Percentiles rank a stretch among this genome's conserved stretches.
Conservation (phyloP, 129 eudicot species). For the Pittosporum tobira region DNA sequence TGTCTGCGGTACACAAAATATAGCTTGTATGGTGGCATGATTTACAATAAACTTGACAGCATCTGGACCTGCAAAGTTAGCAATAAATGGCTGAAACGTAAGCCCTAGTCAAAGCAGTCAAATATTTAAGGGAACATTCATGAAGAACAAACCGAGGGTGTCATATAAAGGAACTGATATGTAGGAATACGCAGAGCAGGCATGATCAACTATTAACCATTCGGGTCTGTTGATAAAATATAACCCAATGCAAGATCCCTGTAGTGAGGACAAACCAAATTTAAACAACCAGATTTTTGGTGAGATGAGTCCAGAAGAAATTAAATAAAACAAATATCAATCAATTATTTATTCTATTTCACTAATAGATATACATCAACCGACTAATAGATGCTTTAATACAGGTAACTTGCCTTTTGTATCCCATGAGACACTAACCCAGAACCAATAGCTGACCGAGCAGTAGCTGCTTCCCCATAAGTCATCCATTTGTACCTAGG, state of each 20-base stretch:
- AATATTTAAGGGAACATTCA: background rate
- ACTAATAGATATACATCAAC: background rate
- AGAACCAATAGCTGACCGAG: constrained; percentile 81
- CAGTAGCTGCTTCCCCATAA: constrained; percentile 71
- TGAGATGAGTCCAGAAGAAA: background rate
- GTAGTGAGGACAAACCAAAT: constrained; percentile 22
- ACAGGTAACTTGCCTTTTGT: constrained; percentile 42
- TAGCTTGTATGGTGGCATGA: constrained; percentile 74
- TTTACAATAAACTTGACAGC: constrained; percentile 84
- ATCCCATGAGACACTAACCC: constrained; percentile 60
- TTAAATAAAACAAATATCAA: background rate
- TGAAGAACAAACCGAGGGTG: constrained; percentile 54
- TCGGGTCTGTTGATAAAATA: constrained; percentile 84
- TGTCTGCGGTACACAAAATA: constrained; percentile 79
- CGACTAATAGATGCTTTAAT: background rate
- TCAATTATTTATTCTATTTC: background rate
- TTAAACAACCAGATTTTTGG: background rate
- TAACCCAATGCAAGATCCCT: constrained; percentile 66
- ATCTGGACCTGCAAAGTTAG: constrained; percentile 65
- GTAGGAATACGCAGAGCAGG: constrained; percentile 76
- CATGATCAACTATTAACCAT: constrained; percentile 79
- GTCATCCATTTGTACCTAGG: constrained; percentile 84
- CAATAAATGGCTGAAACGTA: constrained; percentile 3
- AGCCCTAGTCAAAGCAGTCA: constrained; percentile 6
- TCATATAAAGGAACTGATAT: constrained; percentile 75